Base-by-base conservation (phyloP, 1,284 basidiomycete species). In the Cutaneotrichosporon cutaneum region DNA sequence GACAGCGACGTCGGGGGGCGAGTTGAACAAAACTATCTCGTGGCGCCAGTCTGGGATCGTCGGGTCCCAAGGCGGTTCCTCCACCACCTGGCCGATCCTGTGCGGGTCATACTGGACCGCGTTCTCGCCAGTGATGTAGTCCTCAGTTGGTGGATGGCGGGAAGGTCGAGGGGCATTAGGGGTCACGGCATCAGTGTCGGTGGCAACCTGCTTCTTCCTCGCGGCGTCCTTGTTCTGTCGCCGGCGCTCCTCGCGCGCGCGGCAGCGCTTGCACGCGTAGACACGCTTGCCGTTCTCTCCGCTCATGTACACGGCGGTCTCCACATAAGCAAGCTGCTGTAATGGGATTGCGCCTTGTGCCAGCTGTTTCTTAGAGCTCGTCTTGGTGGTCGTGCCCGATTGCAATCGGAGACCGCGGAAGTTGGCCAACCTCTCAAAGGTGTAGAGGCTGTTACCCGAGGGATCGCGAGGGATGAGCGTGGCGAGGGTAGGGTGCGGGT, bases 1-100 rank as follows among this genome's bases (percentile, higher is more conserved):
- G 74, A 99, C 93, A 71, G 94, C 90, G 55, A 98, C 85, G 58
- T 93, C 85, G 70, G 96, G 91, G 0, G 92, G 85, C 71, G 94
- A 97, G 74, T 99, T 99, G 82, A 99, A 99, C 63, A 96, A 88
- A 58, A 96, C 88, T 66, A 97, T 93, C 56, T 89, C 90, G 10
- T 82, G 75, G 16, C 78, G 72, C 70, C 78, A 77, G 58, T 79
- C 74, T 33, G 70, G 59, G 16, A 60, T 57, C 9, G 67, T 64
- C 0, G 76, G 76, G 60, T 77, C 72, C 72, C 76, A 75, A 33
- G 68, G 61, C 13, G 75, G 77, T 53, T 76, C 74, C 61, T 77
- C 74, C 9, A 78, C 76, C 4, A 72, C 64, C 58, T 77, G 77
- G 35, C 68, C 70, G 14, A 44, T 60, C 36, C 69, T 61, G 54